Percentiles rank a stretch among this genome's conserved stretches.
These are phyloP conservation scores for Hirschfeldia incana DNA, from an alignment of 345 rosid genomes.

Conservation along the genomic window DNA sequence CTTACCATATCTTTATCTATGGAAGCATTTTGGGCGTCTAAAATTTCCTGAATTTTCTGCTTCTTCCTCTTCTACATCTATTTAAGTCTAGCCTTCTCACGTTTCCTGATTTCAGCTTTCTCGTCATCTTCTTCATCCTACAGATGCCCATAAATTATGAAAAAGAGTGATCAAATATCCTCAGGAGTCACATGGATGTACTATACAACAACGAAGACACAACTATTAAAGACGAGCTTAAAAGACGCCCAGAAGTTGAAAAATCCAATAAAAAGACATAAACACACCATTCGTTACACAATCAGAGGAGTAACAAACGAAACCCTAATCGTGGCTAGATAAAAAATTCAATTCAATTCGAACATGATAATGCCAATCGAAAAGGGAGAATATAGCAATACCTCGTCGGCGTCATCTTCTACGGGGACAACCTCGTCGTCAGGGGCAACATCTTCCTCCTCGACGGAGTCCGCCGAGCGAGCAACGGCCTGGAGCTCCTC, in stretches of 20 bases:
- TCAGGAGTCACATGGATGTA: neutral
- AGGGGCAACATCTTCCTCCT: conserved; percentile 36
- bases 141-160: neutral
- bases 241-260: neutral
- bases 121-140: conserved; percentile 1
- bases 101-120: conserved; percentile 64
- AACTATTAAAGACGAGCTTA: neutral
- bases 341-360: neutral
- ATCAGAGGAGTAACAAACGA: neutral
- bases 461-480: conserved; percentile 59
- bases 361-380: conserved; percentile 7
- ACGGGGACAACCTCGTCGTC: conserved; percentile 27
- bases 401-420: conserved; percentile 57
- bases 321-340: conserved; percentile 11
- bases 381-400: neutral
- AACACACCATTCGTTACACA: neutral
- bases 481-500: conserved; percentile 98
- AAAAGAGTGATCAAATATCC: neutral
- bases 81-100: conserved; percentile 80
- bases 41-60: conserved; percentile 89
- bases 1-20: conserved; percentile 89
- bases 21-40: conserved; percentile 88
- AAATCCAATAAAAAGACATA: neutral
- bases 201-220: neutral
- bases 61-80: conserved; percentile 90